Evolutionary conservation across 2,329 filamentous ascomycete species (phyloP), one percentile per base, ranked within the genome.

Genomic region (Didymella pinodella): DNA sequence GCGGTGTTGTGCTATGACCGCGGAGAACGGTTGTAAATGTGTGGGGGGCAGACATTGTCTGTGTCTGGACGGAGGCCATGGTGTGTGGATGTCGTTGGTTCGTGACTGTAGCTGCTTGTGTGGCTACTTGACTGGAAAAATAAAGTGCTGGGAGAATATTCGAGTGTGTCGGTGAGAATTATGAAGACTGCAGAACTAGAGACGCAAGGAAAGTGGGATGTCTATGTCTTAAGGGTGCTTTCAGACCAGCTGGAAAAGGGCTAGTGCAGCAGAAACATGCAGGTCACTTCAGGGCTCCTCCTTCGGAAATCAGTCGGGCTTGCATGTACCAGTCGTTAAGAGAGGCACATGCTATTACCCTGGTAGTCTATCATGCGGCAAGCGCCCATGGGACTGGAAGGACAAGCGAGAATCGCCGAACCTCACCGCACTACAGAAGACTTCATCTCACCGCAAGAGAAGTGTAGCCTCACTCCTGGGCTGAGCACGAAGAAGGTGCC

Each of bases 41-140:
- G 59, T 54, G 52, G 57, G 68, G 59, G 43, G 62, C 60, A 45
- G 56, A 46, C 50, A 69, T 67, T n/a, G 66, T 70, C 51, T 70
- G 67, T n/a, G 66, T 70, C 53, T 69, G 66, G 28, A 68, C 63
- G n/a, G 66, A 65, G 29, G 66, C 66, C 67, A 70, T 70, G 57
- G 45, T 54, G 34, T 46, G 41, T 50, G 40, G 40, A 20, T 41
- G n/a, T 20, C n/a, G 20, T 44, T 26, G 16, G 4, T 7, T 45
- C 40, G 50, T 54, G 34, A 22, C 45, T n/a, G 29, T 40, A 7
- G 38, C 18, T 38, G 36, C 6, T n/a, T 28, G 46, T 36, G 28
- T 44, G 50, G 51, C 56, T 36, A 32, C 51, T 49, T 59, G 50
- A 46, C 50, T 26, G 4, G 51, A 18, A 29, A 12, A 20, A 18